Percentiles rank a stretch among this genome's conserved stretches.
phyloP scores from a whole-genome alignment of 495 filamentous ascomycete species.

The Hyaloscypha hepaticicola region DNA sequence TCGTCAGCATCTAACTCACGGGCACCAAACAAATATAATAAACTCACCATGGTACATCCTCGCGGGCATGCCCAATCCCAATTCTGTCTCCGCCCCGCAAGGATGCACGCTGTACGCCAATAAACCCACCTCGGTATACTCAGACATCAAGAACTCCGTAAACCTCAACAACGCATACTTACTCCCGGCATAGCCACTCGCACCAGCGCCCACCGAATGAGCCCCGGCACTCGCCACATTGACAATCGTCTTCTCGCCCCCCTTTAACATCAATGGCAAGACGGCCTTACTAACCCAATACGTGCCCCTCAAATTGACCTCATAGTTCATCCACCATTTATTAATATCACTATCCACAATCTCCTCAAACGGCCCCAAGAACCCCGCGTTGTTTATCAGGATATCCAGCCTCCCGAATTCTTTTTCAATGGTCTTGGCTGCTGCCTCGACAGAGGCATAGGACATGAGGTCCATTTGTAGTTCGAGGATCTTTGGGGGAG shows the following conservation, averaged over 20 bases:
- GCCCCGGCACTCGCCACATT: slow-evolving; percentile 47
- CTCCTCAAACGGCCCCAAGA: slow-evolving; percentile 35
- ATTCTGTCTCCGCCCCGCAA: slow-evolving; percentile 47
- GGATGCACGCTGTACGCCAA: slow-evolving; percentile 51
- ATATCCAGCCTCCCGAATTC: slow-evolving; percentile 50
- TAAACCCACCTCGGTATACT: slow-evolving; percentile 48
- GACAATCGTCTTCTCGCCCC: slow-evolving; percentile 48
- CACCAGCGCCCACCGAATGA: slow-evolving; percentile 30
- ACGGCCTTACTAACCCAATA: slow-evolving; percentile 42
- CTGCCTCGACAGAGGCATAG: slow-evolving; percentile 39
- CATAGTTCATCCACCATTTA: slow-evolving; percentile 39
- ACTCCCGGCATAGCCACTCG: slow-evolving; percentile 43
- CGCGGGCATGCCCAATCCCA: slow-evolving; percentile 35
- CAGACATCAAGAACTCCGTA: slow-evolving; percentile 43
- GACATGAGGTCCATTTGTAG: slow-evolving; percentile 43
- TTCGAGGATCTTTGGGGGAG: slow-evolving; percentile 36
- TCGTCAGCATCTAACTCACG: background rate
- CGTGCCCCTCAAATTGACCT: slow-evolving; percentile 45
- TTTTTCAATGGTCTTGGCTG: slow-evolving; percentile 36
- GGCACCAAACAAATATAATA: background rate
- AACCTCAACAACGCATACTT: slow-evolving; percentile 52
- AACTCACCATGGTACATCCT: slow-evolving; percentile 28
- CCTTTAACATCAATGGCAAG: slow-evolving; percentile 46
- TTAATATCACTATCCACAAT: slow-evolving; percentile 37
- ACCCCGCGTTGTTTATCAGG: slow-evolving; percentile 59